Percentiles rank a stretch among this genome's conserved stretches.
phyloP scores from a whole-genome alignment of 2,329 filamentous ascomycete species.

The Ascochyta fabae region DNA sequence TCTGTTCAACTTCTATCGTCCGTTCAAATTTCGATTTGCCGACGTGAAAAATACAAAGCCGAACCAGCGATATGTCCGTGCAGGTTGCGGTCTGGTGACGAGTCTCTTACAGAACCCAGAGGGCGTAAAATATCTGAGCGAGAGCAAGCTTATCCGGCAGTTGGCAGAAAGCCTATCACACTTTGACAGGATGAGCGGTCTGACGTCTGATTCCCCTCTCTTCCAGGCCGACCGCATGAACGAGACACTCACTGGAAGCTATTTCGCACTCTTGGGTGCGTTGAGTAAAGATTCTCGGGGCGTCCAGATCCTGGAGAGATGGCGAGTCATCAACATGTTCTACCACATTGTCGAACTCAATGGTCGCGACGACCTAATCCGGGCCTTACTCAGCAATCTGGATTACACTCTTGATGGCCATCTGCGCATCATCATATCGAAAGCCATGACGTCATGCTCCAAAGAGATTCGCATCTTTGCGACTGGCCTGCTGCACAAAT shows the following conservation, averaged over 20 bases:
- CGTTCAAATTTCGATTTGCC: constrained; percentile 95
- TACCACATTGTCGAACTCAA: constrained; percentile 96
- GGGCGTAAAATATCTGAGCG: constrained; percentile 81
- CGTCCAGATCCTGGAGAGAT: constrained; percentile 87
- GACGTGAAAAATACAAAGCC: constrained; percentile 88
- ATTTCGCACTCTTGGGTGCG: constrained; percentile 90
- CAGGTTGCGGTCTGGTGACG: constrained; percentile 86
- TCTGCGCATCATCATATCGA: constrained; percentile 88
- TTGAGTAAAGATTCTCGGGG: constrained; percentile 83
- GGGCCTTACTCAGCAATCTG: constrained; percentile 85
- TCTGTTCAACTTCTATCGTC: constrained; percentile 91
- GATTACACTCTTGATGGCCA: constrained; percentile 88
- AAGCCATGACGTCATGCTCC: constrained; percentile 87
- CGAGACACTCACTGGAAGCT: constrained; percentile 88
- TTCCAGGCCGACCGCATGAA: constrained; percentile 85
- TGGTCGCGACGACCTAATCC: constrained; percentile 89
- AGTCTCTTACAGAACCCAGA: constrained; percentile 85
- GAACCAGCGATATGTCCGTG: constrained; percentile 91
- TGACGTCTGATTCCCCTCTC: constrained; percentile 82
- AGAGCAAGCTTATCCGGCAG: constrained; percentile 92
- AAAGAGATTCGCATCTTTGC: constrained; percentile 91
- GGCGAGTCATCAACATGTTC: constrained; percentile 99
- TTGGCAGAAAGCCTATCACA: constrained; percentile 96
- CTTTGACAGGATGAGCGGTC: constrained; percentile 79
- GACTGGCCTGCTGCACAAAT: constrained; percentile 85